Percentiles rank a stretch among this genome's conserved stretches.
phyloP scores from a whole-genome alignment of 1,284 basidiomycete genomes.

The Exobasidium rhododendri region DNA sequence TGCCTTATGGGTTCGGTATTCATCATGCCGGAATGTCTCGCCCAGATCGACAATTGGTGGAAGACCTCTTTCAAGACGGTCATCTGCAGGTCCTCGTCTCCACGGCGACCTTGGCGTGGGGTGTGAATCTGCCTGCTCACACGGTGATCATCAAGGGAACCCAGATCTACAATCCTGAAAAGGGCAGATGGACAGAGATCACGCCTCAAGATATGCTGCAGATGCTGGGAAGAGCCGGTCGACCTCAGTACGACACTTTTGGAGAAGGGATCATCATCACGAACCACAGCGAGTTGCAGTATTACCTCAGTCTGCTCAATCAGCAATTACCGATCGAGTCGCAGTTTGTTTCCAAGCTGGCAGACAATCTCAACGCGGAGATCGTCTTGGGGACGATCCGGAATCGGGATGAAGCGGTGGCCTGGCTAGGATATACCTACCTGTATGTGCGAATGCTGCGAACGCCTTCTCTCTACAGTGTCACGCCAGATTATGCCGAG shows the following conservation, averaged over 20 bases:
- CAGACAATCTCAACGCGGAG: slow-evolving; percentile 96
- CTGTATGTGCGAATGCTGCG: slow-evolving; percentile 91
- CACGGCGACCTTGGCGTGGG: slow-evolving; percentile 98
- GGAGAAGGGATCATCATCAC: slow-evolving; percentile 99
- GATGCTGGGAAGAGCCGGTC: slow-evolving; percentile 96
- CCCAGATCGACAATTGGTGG: slow-evolving; percentile 85
- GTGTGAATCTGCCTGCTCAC: slow-evolving; percentile 96
- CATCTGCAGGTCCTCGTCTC: slow-evolving; percentile 92
- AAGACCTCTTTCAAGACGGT: slow-evolving; percentile 90
- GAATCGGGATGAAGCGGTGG: slow-evolving; percentile 89
- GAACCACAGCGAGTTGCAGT: slow-evolving; percentile 93
- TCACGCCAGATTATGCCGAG: slow-evolving; percentile 85
- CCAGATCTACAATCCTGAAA: slow-evolving; percentile 98
- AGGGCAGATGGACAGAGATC: slow-evolving; percentile 94
- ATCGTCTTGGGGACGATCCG: slow-evolving; percentile 92
- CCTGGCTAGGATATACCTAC: slow-evolving; percentile 66
- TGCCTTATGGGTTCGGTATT: slow-evolving; percentile 95
- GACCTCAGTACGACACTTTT: slow-evolving; percentile 94
- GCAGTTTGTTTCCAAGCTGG: slow-evolving; percentile 86
- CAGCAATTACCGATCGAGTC: slow-evolving; percentile 76
- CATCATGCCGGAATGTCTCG: slow-evolving; percentile 99
- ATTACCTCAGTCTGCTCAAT: slow-evolving; percentile 63
- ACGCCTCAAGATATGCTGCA: slow-evolving; percentile 96
- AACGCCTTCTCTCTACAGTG: slow-evolving; percentile 81
- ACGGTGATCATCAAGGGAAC: slow-evolving; percentile 99